These are phyloP conservation scores for Anisodus acutangulus DNA, from an alignment of 257 asterid genomes.

Conservation along the genomic window DNA sequence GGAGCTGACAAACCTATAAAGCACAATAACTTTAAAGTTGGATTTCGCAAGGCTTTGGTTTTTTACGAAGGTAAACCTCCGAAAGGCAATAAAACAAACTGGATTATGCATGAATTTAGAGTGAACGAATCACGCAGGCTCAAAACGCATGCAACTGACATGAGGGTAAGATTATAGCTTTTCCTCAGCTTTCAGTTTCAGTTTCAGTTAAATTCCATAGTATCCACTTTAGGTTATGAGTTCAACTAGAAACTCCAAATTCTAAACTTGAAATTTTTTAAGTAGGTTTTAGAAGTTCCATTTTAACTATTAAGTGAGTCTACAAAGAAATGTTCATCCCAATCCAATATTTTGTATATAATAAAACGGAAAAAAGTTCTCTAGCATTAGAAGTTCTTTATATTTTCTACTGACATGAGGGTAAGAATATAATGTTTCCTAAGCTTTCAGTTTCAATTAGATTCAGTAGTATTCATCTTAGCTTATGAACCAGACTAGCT, in stretches of 20 bases:
- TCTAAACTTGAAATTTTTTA: background rate
- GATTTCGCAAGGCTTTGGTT: conserved; percentile 36
- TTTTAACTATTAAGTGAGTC: background rate
- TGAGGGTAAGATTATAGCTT: conserved; percentile 32
- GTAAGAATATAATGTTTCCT: background rate
- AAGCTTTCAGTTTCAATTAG: background rate
- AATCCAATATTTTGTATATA: too few species aligned
- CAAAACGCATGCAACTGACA: background rate
- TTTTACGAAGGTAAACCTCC: conserved; percentile 35
- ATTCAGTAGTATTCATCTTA: background rate
- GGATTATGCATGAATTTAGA: conserved; percentile 45
- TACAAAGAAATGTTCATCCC: too few species aligned
- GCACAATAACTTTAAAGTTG: background rate
- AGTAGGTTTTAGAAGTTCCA: background rate
- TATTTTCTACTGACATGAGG: conserved; percentile 27
- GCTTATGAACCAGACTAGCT: background rate
- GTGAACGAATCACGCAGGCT: conserved; percentile 11
- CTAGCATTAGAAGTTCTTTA: too few species aligned
- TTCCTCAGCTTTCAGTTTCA: background rate
- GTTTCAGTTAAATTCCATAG: background rate
- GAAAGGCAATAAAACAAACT: conserved; percentile 29
- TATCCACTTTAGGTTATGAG: background rate
- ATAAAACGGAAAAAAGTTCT: too few species aligned
- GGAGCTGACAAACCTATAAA: conserved; percentile 32
- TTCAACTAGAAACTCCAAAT: background rate